A percentile compares a stretch with the other conserved stretches of the same genome.
phyloP scores from a whole-genome alignment of 345 rosid genomes.

The Salix udensis region DNA sequence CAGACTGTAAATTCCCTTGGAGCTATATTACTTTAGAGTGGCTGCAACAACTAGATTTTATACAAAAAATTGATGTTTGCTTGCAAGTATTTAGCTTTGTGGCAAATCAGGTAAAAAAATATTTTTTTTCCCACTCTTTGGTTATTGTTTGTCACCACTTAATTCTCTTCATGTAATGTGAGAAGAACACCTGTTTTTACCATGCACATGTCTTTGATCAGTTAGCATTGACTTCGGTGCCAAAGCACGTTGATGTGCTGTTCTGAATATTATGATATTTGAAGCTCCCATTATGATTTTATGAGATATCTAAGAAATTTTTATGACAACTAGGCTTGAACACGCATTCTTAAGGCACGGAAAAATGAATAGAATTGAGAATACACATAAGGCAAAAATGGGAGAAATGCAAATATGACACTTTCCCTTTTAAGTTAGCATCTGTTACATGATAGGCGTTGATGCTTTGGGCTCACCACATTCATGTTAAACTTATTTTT shows the following conservation, averaged over 20 bases:
- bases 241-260: neutral
- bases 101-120: neutral
- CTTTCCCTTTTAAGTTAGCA: neutral
- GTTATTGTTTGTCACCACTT: neutral
- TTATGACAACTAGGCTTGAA: neutral
- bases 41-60: neutral
- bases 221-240: neutral
- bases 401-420: neutral
- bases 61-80: neutral
- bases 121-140: neutral
- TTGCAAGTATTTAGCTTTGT: neutral
- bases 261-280: neutral
- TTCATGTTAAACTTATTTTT: neutral
- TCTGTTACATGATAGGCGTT: neutral
- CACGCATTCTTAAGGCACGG: neutral
- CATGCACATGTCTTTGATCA: neutral
- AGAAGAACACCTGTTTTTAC: neutral
- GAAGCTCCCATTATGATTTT: neutral
- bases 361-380: neutral
- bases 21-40: neutral
- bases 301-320: neutral
- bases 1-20: neutral
- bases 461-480: neutral
- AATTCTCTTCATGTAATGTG: neutral
- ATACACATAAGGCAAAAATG: neutral